phyloP scores from a whole-genome alignment of 2,329 filamentous ascomycete species.

The Aspergillus sp. region DNA sequence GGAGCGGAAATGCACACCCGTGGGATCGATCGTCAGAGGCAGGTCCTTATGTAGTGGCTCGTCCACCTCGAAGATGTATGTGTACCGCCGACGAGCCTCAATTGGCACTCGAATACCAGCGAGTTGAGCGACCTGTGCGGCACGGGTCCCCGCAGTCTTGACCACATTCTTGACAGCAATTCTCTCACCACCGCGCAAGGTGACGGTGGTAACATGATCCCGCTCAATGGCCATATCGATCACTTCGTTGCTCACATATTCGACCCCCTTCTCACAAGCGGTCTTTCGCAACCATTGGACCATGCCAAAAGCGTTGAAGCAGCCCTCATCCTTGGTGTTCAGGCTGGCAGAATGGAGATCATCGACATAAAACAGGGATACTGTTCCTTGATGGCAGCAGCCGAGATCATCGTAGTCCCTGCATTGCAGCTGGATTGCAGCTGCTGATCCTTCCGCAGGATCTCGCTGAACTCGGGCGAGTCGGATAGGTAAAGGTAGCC shows the following conservation, averaged over 20 bases:
- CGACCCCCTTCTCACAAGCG: slow-evolving; percentile 3
- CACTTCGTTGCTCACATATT: slow-evolving; percentile 7
- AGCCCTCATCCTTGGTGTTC: slow-evolving; percentile 14
- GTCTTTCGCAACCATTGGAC: slow-evolving; percentile 10
- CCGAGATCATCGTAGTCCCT: slow-evolving; percentile 1
- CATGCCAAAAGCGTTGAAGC: slow-evolving; percentile 14
- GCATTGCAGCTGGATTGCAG: slow-evolving; percentile 4
- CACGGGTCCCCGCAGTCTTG: slow-evolving; percentile 3
- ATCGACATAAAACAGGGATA: slow-evolving; percentile 13
- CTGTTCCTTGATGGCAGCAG: neutral
- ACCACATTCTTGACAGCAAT: slow-evolving; percentile 2
- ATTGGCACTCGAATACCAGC: slow-evolving; percentile 7
- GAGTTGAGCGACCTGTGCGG: neutral
- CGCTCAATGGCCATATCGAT: neutral
- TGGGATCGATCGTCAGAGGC: slow-evolving; percentile 16
- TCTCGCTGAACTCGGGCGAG: slow-evolving; percentile 1
- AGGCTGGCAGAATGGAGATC: slow-evolving; percentile 13
- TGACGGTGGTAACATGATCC: neutral
- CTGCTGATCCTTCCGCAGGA: slow-evolving; percentile 2
- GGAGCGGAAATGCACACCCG: slow-evolving; percentile 14
- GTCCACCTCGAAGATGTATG: slow-evolving; percentile 14
- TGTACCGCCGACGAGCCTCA: slow-evolving; percentile 17
- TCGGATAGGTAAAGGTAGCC: slow-evolving; percentile 7
- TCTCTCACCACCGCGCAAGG: neutral
- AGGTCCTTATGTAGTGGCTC: slow-evolving; percentile 13